Conservation (phyloP, 2,329 filamentous ascomycete species). For the Cytospora leucostoma region DNA sequence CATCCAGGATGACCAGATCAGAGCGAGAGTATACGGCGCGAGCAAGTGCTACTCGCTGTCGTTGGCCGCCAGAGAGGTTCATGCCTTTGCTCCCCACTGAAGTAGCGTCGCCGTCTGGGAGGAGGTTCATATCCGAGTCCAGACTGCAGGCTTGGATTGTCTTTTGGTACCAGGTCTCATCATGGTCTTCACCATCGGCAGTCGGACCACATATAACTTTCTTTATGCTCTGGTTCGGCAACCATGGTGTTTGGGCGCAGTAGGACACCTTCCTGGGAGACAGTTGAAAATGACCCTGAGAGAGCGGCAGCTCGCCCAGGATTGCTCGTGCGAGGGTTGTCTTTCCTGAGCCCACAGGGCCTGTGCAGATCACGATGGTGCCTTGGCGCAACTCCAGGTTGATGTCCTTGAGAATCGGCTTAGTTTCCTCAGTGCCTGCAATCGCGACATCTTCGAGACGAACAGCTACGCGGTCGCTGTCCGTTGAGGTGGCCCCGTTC, state of each 20-base stretch:
- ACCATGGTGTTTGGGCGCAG: slow-evolving; percentile 42
- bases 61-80: slow-evolving; percentile 33
- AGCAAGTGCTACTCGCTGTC: slow-evolving; percentile 38
- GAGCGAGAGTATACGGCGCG: slow-evolving; percentile 38
- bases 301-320: slow-evolving; percentile 35
- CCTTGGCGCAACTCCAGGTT: slow-evolving; percentile 31
- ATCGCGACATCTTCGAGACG: slow-evolving; percentile 25
- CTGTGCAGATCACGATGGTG: slow-evolving; percentile 34
- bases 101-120: slow-evolving; percentile 32
- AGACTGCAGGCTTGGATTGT: slow-evolving; percentile 34
- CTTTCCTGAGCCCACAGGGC: slow-evolving; percentile 37
- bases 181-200: slow-evolving; percentile 16
- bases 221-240: slow-evolving; percentile 39
- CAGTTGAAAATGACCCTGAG: slow-evolving; percentile 33
- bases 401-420: slow-evolving; percentile 31
- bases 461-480: slow-evolving; percentile 3
- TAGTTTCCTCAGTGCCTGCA: slow-evolving; percentile 2
- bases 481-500: no score
- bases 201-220: slow-evolving; percentile 35
- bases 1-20: slow-evolving; percentile 39
- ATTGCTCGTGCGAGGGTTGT: slow-evolving; percentile 34
- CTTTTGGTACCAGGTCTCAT: slow-evolving; percentile 37
- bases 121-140: slow-evolving; percentile 31
- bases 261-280: slow-evolving; percentile 37
- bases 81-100: slow-evolving; percentile 32